These are phyloP conservation scores for Cylindrotheca fusiformis DNA, from an alignment of 108 stramenopile genomes.

Conservation along the genomic window DNA sequence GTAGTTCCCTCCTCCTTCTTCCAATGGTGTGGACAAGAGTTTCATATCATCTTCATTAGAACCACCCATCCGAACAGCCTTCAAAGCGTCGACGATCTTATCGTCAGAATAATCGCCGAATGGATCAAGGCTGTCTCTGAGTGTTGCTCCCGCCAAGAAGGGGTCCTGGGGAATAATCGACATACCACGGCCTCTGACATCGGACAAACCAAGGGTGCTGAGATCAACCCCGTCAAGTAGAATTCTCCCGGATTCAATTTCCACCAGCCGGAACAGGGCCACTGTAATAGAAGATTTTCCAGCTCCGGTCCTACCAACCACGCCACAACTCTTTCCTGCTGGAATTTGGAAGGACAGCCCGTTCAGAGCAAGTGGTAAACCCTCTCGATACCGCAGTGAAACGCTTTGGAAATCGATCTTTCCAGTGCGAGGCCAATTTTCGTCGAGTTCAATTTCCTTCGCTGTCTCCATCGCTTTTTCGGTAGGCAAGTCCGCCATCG, in stretches of 20 bases:
- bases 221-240: slow-evolving; percentile 81
- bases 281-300: slow-evolving; percentile 63
- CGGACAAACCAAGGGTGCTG: slow-evolving; percentile 60
- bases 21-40: slow-evolving; percentile 45
- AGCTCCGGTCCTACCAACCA: slow-evolving; percentile 78
- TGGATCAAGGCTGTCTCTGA: slow-evolving; percentile 93
- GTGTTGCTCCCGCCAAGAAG: slow-evolving; percentile 87
- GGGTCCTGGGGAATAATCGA: slow-evolving; percentile 96
- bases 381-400: slow-evolving; percentile 67
- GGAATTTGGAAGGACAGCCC: slow-evolving; percentile 67
- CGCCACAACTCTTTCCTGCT: slow-evolving; percentile 68
- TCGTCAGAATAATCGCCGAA: slow-evolving; percentile 64
- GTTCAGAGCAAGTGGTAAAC: slow-evolving; percentile 70
- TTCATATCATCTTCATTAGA: not conserved
- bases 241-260: slow-evolving; percentile 78
- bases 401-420: slow-evolving; percentile 64
- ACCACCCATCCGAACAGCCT: slow-evolving; percentile 45
- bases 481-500: slow-evolving; percentile 65
- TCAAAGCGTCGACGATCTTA: slow-evolving; percentile 77
- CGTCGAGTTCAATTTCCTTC: slow-evolving; percentile 8
- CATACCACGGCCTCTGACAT: slow-evolving; percentile 77
- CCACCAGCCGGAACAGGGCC: slow-evolving; percentile 79
- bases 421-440: slow-evolving; percentile 69
- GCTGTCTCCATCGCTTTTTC: slow-evolving; percentile 51
- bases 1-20: slow-evolving; percentile 88